Conservation (phyloP, 1,139 yeast species). For the Ogataea hybrid region DNA sequence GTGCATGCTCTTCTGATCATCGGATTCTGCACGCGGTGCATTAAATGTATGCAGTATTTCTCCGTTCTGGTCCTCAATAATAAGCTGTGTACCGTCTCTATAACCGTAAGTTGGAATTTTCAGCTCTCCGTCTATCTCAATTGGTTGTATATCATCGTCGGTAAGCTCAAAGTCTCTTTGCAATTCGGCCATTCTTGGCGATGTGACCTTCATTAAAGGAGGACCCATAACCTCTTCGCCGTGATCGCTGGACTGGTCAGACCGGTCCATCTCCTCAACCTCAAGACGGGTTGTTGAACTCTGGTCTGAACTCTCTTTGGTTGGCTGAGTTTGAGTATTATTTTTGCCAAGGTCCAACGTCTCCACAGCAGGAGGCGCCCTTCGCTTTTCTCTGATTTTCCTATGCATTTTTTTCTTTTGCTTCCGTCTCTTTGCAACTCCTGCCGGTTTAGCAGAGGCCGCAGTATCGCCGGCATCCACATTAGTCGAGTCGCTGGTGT, state of each 20-base stretch:
- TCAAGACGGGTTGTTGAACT: not conserved
- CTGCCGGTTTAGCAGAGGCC: slow-evolving; percentile 72
- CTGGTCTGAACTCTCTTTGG: not conserved
- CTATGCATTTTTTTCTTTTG: slow-evolving; percentile 1
- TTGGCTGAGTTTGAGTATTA: slow-evolving; percentile 4
- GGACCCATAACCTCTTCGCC: slow-evolving; percentile 10
- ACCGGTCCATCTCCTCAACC: not conserved
- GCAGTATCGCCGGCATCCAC: slow-evolving; percentile 46
- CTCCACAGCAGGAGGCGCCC: slow-evolving; percentile 28
- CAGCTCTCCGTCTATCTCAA: slow-evolving; percentile 28
- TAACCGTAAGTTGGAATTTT: slow-evolving; percentile 51
- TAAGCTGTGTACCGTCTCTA: slow-evolving; percentile 66
- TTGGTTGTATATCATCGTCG: slow-evolving; percentile 25
- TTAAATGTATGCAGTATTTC: slow-evolving; percentile 50
- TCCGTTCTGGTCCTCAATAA: slow-evolving; percentile 81
- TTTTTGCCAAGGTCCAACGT: slow-evolving; percentile 22
- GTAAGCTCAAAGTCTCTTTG: slow-evolving; percentile 17
- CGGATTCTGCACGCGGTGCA: slow-evolving; percentile 11
- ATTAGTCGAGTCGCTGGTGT: slow-evolving; percentile 41
- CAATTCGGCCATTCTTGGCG: slow-evolving; percentile 17
- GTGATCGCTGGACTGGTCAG: slow-evolving; percentile 6
- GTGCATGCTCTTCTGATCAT: slow-evolving; percentile 14
- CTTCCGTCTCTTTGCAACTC: slow-evolving; percentile 54
- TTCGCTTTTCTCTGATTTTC: slow-evolving; percentile 27
- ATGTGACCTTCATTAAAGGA: slow-evolving; percentile 11